Conservation (phyloP, 345 rosid genomes). For the Euclidium syriacum region DNA sequence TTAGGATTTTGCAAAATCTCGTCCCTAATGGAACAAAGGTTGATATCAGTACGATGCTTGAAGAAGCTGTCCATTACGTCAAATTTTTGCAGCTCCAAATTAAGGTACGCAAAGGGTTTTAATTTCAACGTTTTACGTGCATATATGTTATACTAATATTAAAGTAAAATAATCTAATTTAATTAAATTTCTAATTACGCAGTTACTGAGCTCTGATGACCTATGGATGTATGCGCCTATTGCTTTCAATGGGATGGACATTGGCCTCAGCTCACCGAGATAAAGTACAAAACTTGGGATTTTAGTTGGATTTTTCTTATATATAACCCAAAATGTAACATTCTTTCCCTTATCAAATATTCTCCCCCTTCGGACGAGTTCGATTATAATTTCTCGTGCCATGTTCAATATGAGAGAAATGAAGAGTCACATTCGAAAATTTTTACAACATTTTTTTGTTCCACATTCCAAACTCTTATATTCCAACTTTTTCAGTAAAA, state of each 20-base stretch:
- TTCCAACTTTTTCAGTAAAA: not conserved
- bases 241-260: slow-evolving; percentile 80
- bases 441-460: not conserved
- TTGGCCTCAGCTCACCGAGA: slow-evolving; percentile 43
- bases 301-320: slow-evolving; percentile 5
- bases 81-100: slow-evolving; percentile 86
- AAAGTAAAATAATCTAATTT: not conserved
- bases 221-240: slow-evolving; percentile 92
- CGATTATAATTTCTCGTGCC: slow-evolving; percentile 26
- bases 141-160: not conserved
- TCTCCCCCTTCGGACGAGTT: slow-evolving; percentile 30
- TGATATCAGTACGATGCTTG: slow-evolving; percentile 93
- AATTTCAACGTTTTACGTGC: not conserved
- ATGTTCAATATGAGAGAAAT: slow-evolving; percentile 23
- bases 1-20: slow-evolving; percentile 65
- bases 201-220: slow-evolving; percentile 88
- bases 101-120: slow-evolving; percentile 38
- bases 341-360: not conserved
- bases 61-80: slow-evolving; percentile 87
- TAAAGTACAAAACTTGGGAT: not conserved
- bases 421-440: slow-evolving; percentile 16
- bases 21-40: slow-evolving; percentile 97
- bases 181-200: not conserved
- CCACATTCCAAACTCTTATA: not conserved
- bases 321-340: slow-evolving; percentile 19